phyloP scores from a whole-genome alignment of 148 eudicot species.

The Limonium bicolor region DNA sequence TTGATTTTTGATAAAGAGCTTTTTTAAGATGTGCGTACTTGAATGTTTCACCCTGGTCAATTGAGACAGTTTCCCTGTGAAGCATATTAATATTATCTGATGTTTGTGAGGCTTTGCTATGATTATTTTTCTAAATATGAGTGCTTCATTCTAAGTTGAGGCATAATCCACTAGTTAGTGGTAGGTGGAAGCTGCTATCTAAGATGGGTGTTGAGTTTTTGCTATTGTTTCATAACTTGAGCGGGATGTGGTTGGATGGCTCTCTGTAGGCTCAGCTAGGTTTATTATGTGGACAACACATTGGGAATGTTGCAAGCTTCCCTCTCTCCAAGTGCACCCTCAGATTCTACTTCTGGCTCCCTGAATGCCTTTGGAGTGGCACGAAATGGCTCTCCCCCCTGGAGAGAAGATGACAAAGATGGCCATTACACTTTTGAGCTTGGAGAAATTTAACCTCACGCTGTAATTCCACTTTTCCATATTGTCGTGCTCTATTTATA shows the following conservation, averaged over 20 bases:
- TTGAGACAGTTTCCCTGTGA: not conserved
- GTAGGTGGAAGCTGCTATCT: not conserved
- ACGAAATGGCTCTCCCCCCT: conserved; percentile 54
- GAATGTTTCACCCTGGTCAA: too few relatives aligned
- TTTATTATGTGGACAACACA: conserved; percentile 67
- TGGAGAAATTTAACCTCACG: conserved; percentile 78
- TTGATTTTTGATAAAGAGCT: too few relatives aligned
- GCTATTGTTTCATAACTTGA: conserved; percentile 5
- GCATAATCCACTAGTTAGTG: not conserved
- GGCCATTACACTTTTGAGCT: conserved; percentile 64
- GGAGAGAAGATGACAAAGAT: conserved; percentile 63
- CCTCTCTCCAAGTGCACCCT: conserved; percentile 35
- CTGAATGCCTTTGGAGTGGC: conserved; percentile 35
- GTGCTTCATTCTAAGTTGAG: not conserved
- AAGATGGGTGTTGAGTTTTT: conserved; percentile 1
- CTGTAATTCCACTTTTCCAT: conserved; percentile 29
- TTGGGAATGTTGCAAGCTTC: conserved; percentile 55
- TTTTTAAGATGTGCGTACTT: too few relatives aligned
- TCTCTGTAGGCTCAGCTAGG: conserved; percentile 80
- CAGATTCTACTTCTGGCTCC: conserved; percentile 40
- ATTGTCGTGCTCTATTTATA: not conserved
- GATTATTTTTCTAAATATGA: not conserved
- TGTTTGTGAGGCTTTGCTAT: not conserved
- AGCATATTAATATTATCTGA: not conserved
- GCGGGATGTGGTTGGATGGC: conserved; percentile 36